Conservation (phyloP, 495 filamentous ascomycete species). For the Halenospora varia region DNA sequence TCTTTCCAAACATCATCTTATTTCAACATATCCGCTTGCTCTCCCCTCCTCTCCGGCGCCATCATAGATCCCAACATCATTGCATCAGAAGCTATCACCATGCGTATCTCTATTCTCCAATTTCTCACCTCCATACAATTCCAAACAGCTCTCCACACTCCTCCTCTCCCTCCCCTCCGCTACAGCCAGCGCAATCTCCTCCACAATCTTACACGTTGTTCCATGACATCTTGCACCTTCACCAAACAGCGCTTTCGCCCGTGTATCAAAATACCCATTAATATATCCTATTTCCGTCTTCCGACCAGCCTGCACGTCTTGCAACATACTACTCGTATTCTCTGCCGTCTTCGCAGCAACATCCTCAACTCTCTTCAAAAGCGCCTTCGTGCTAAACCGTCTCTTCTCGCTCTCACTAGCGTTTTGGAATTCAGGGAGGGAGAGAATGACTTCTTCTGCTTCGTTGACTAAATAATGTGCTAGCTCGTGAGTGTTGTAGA, state of each 20-base stretch:
- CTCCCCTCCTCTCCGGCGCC: too few species aligned
- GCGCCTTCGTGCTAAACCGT: slow-evolving; percentile 25
- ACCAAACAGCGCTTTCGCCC: too few species aligned
- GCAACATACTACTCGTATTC: slow-evolving; percentile 78
- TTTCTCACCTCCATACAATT: too few species aligned
- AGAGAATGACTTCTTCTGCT: slow-evolving; percentile 53
- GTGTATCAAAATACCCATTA: slow-evolving; percentile 83
- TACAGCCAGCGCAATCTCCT: too few species aligned
- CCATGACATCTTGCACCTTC: too few species aligned
- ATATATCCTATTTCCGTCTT: slow-evolving; percentile 77
- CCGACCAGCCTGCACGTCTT: slow-evolving; percentile 61
- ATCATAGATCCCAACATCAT: too few species aligned
- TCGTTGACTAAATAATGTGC: slow-evolving; percentile 57
- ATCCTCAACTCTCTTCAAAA: slow-evolving; percentile 51
- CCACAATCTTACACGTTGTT: too few species aligned
- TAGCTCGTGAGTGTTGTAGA: slow-evolving; percentile 53
- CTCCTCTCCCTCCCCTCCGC: slow-evolving; percentile 60
- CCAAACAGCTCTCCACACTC: too few species aligned
- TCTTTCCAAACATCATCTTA: too few species aligned
- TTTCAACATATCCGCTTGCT: too few species aligned
- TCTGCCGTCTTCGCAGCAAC: slow-evolving; percentile 57
- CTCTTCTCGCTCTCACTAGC: slow-evolving; percentile 15
- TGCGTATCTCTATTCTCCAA: too few species aligned
- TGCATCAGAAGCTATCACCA: too few species aligned
- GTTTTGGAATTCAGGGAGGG: slow-evolving; percentile 28